Evolutionary conservation across 176 grass and related monocot genomes (phyloP).

Genomic region (Musa schizocarpa): DNA sequence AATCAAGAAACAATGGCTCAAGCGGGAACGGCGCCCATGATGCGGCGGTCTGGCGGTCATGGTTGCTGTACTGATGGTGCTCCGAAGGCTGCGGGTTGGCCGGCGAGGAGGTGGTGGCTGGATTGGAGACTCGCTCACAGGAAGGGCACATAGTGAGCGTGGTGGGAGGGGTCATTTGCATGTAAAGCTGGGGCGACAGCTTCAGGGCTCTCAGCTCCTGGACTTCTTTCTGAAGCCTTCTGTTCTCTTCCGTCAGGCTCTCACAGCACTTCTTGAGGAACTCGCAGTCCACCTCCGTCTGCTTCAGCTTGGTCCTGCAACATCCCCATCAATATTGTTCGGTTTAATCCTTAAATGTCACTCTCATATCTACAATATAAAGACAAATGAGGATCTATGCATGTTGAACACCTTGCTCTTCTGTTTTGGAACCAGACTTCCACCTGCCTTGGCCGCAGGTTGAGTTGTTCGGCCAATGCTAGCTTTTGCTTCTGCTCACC

Average conservation of each 20-base stretch:
- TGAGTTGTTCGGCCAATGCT: slow-evolving; percentile 46
- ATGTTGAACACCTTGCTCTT: slow-evolving; percentile 39
- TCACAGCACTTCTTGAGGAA: not conserved
- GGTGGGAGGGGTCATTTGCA: slow-evolving; percentile 1
- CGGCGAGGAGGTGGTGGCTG: too few relatives aligned
- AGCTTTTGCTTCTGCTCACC: slow-evolving; percentile 50
- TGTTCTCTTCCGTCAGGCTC: slow-evolving; percentile 1
- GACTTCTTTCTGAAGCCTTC: slow-evolving; percentile 1
- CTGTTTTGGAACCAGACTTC: slow-evolving; percentile 81
- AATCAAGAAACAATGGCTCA: too few relatives aligned
- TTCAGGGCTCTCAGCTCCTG: slow-evolving; percentile 4
- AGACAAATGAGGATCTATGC: not conserved
- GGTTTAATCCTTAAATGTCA: not conserved
- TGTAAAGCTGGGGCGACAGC: slow-evolving; percentile 4
- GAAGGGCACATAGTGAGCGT: slow-evolving; percentile 8
- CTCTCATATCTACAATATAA: not conserved
- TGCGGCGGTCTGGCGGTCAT: too few relatives aligned
- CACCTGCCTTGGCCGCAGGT: slow-evolving; percentile 53
- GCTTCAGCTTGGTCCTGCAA: slow-evolving; percentile 7
- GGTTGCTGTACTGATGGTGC: too few relatives aligned
- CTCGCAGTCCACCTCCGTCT: slow-evolving; percentile 7
- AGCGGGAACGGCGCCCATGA: too few relatives aligned
- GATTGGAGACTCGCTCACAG: not conserved
- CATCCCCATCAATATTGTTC: not conserved
- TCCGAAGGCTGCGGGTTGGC: too few relatives aligned